Conservation (phyloP, 2,329 filamentous ascomycete genomes). For the Fusarium redolens region DNA sequence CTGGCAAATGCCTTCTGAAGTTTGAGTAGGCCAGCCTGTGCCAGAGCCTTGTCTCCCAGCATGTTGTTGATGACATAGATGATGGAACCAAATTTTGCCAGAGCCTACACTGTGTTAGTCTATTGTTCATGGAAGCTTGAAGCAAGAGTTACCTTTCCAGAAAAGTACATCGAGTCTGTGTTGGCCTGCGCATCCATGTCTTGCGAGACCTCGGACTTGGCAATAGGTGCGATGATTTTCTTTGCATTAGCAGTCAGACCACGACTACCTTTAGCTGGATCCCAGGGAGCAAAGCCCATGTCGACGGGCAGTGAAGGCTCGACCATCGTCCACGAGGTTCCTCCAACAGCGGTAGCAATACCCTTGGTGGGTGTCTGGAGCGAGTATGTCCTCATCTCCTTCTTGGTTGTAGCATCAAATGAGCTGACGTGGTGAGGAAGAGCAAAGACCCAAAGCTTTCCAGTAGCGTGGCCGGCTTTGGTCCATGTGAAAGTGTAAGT, state of each 20-base stretch:
- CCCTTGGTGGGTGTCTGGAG: constrained; percentile 90
- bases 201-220: constrained; percentile 79
- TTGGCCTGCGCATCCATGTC: constrained; percentile 79
- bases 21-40: constrained; percentile 66
- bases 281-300: constrained; percentile 86
- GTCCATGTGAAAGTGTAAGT: constrained; percentile 79
- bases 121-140: background rate
- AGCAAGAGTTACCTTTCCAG: constrained; percentile 74
- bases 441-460: constrained; percentile 83
- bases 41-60: constrained; percentile 66
- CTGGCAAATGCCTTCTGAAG: constrained; percentile 74
- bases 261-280: constrained; percentile 62
- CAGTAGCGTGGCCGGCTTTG: constrained; percentile 72
- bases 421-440: constrained; percentile 87
- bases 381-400: constrained; percentile 65
- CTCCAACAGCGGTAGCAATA: constrained; percentile 76
- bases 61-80: constrained; percentile 74
- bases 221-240: constrained; percentile 68
- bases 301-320: constrained; percentile 77
- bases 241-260: constrained; percentile 66
- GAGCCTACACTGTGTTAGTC: constrained; percentile 57
- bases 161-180: constrained; percentile 90
- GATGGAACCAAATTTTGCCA: constrained; percentile 80
- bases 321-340: constrained; percentile 80
- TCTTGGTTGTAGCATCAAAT: constrained; percentile 70